Conservation (phyloP, 257 asterid genomes). For the Nicotiana obtusifolia region DNA sequence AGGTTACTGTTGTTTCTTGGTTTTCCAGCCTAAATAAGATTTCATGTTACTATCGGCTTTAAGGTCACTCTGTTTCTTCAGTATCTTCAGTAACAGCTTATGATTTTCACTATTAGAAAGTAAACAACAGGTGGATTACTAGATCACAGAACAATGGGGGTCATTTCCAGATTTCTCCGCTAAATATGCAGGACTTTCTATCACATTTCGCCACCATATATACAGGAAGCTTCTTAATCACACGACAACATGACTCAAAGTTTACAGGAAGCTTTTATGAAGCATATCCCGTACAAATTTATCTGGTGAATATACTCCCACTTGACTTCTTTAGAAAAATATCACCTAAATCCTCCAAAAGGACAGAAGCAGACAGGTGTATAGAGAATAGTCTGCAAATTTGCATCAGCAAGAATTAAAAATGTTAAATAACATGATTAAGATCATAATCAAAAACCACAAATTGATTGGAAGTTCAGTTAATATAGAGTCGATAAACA, state of each 20-base stretch:
- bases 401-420: neutral
- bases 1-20: no score
- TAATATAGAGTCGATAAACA: neutral
- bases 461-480: neutral
- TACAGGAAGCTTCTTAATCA: neutral
- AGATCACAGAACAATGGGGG: neutral
- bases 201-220: neutral
- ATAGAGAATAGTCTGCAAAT: neutral
- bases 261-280: neutral
- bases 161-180: neutral
- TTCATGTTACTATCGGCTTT: neutral
- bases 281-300: neutral
- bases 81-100: neutral
- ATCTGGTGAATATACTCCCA: neutral
- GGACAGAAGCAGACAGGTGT: neutral
- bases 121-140: neutral
- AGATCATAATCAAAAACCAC: neutral
- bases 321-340: neutral
- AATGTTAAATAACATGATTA: neutral
- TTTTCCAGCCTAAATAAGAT: neutral
- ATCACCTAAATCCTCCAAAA: neutral
- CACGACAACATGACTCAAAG: neutral
- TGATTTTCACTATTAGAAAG: neutral
- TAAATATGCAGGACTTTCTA: neutral
- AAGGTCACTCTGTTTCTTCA: neutral